These are phyloP conservation scores for Nepenthes alata DNA, from an alignment of 179 eudicot species.

Conservation along the genomic window DNA sequence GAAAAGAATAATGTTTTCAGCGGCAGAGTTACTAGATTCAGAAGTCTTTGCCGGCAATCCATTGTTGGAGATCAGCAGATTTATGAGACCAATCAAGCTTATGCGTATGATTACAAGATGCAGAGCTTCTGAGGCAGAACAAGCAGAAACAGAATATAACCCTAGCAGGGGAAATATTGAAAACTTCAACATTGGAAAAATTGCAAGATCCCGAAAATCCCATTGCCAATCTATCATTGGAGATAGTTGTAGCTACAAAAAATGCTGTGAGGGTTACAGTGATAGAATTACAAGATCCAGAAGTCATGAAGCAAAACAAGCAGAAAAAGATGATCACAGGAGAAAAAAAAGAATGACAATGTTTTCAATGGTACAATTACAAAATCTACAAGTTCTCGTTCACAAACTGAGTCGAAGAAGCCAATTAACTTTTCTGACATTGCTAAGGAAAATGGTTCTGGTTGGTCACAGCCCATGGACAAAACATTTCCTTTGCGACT, in stretches of 20 bases:
- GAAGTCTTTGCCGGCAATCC: neutral
- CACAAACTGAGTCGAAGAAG: too few species aligned
- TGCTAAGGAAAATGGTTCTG: too few species aligned
- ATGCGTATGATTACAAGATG: neutral
- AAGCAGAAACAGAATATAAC: neutral
- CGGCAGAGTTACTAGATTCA: slow-evolving; percentile 4
- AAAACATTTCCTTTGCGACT: too few species aligned
- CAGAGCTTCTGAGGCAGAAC: neutral
- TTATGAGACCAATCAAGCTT: neutral
- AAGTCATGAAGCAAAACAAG: slow-evolving; percentile 13
- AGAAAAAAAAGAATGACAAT: slow-evolving; percentile 1
- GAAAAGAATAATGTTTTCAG: slow-evolving; percentile 4
- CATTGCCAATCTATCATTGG: neutral
- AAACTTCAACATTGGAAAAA: neutral
- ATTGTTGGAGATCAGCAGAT: neutral
- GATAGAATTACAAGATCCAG: slow-evolving; percentile 23
- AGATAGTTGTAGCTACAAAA: neutral
- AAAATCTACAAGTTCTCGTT: too few species aligned
- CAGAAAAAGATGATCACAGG: slow-evolving; percentile 8
- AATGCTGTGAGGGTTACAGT: neutral
- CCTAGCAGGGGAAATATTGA: neutral
- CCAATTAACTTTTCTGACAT: too few species aligned
- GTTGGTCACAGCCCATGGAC: too few species aligned
- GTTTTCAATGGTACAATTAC: too few species aligned
- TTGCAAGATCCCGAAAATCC: slow-evolving; percentile 1